A percentile compares a stretch with the other conserved stretches of the same genome.
Evolutionary conservation across 345 rosid species (phyloP).

Genomic region (Boechera divaricarpa): DNA sequence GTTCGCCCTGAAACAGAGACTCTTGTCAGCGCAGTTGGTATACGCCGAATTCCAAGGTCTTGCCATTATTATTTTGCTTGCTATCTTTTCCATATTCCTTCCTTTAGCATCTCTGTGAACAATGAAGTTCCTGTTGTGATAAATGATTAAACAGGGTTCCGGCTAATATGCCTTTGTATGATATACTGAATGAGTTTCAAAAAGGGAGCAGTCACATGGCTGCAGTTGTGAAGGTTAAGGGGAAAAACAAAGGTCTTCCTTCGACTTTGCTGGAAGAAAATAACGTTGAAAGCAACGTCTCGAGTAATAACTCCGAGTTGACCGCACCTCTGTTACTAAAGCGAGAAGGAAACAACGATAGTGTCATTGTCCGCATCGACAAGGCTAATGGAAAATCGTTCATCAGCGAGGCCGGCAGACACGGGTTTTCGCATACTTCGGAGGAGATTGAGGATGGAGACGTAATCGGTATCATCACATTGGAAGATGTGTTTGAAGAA

Average conservation of each 20-base stretch:
- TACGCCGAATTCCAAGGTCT: conserved; percentile 93
- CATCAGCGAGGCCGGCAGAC: conserved; percentile 45
- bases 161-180: conserved; percentile 94
- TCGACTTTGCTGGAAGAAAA: conserved; percentile 50
- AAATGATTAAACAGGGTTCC: conserved; percentile 75
- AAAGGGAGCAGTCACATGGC: conserved; percentile 99
- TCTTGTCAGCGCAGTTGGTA: conserved; percentile 84
- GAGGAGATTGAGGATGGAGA: conserved; percentile 94
- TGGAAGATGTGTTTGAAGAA: conserved; percentile 99
- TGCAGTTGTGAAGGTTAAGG: conserved; percentile 86
- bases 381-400: conserved; percentile 43
- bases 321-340: conserved; percentile 69
- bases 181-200: conserved; percentile 95
- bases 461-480: conserved; percentile 89
- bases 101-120: not conserved
- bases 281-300: conserved; percentile 43
- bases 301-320: conserved; percentile 50
- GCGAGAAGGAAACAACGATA: conserved; percentile 59
- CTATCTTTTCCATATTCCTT: not conserved
- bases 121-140: not conserved
- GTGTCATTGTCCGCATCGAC: conserved; percentile 68
- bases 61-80: not conserved
- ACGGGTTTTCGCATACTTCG: conserved; percentile 54
- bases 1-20: conserved; percentile 98
- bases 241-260: conserved; percentile 56